A percentile compares a stretch with the other conserved stretches of the same genome.
phyloP scores from a whole-genome alignment of 176 grass and related monocot genomes.

The Raddia distichophylla region DNA sequence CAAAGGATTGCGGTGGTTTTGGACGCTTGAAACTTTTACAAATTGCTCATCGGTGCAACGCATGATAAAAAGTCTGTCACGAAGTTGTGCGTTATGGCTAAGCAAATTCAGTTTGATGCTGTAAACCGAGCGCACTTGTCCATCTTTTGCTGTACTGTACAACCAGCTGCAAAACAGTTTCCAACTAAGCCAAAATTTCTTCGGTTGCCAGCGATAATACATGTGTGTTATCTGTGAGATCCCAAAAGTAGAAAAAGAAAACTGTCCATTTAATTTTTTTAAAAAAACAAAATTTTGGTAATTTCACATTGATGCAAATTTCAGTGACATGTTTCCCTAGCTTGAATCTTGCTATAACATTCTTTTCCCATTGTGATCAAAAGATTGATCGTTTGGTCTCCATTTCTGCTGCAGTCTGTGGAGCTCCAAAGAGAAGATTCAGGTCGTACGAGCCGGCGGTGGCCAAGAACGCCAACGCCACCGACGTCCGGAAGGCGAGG shows the following conservation, averaged over 20 bases:
- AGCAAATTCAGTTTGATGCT: neutral
- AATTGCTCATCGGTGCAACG: neutral
- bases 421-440: slow-evolving; percentile 92
- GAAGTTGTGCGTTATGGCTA: neutral
- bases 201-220: too few relatives aligned
- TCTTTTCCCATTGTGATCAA: neutral
- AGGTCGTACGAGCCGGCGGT: slow-evolving; percentile 64
- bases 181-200: too few relatives aligned
- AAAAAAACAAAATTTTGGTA: too few relatives aligned
- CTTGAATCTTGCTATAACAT: neutral
- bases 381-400: neutral
- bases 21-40: neutral
- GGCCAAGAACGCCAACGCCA: slow-evolving; percentile 62
- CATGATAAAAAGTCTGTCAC: neutral
- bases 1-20: neutral
- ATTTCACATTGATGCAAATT: too few relatives aligned
- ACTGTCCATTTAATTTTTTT: too few relatives aligned
- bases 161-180: too few relatives aligned
- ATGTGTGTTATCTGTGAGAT: too few relatives aligned
- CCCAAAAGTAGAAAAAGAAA: too few relatives aligned
- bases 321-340: neutral
- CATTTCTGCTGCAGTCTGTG: slow-evolving; percentile 66
- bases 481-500: slow-evolving; percentile 67
- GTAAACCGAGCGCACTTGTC: neutral
- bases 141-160: neutral